A percentile compares a stretch with the other conserved stretches of the same genome.
Conservation (phyloP, 306 rosid species). For the Glycine tomentella region DNA sequence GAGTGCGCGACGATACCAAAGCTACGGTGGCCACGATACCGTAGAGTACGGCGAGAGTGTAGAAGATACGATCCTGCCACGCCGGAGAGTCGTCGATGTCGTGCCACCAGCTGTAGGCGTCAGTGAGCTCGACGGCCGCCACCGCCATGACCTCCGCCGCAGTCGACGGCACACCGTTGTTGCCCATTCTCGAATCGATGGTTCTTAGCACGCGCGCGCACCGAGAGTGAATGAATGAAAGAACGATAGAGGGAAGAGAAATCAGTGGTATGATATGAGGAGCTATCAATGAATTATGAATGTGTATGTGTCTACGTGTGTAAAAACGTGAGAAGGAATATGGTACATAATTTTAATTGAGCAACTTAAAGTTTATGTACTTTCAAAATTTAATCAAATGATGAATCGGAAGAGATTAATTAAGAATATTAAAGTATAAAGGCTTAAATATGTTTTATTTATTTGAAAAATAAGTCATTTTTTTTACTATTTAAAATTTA, state of each 20-base stretch:
- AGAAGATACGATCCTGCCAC: conserved; percentile 87
- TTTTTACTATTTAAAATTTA: too few species aligned
- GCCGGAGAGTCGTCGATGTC: conserved; percentile 65
- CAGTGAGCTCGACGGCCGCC: conserved; percentile 58
- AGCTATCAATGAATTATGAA: background rate
- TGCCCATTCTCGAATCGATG: conserved; percentile 45
- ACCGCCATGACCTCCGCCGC: conserved; percentile 51
- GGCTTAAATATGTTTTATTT: too few species aligned
- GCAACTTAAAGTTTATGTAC: too few species aligned
- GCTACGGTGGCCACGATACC: conserved; percentile 79
- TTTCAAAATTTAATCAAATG: too few species aligned
- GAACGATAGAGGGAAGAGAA: background rate
- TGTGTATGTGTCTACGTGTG: too few species aligned
- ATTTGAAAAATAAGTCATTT: too few species aligned
- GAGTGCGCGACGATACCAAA: conserved; percentile 53
- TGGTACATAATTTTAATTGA: too few species aligned
- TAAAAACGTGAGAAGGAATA: background rate
- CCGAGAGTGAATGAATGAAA: background rate
- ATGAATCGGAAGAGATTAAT: too few species aligned
- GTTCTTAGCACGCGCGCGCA: conserved; percentile 2
- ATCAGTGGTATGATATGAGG: background rate
- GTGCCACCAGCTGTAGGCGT: conserved; percentile 77
- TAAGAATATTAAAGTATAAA: too few species aligned
- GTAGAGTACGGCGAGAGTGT: conserved; percentile 74
- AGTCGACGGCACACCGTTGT: conserved; percentile 45